Base-by-base conservation (phyloP, 805 yeast species). In the Saccharomycopsis malanga region DNA sequence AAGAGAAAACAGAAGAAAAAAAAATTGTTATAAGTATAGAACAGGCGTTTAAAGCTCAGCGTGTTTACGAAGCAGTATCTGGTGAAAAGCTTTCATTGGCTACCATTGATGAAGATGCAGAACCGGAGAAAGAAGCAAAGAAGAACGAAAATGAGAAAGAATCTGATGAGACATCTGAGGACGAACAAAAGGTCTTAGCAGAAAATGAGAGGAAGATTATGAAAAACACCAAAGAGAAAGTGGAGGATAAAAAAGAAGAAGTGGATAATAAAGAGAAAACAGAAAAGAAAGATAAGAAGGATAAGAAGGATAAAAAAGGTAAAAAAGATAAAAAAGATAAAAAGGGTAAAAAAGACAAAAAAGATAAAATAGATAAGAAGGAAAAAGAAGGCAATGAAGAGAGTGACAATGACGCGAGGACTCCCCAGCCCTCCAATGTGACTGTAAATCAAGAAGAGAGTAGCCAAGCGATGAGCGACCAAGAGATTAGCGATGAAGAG, bases 21-120 rank as follows among this genome's bases (percentile, higher is more conserved):
- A 58, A 57, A 23, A 54, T 47, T 5, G 55, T 52, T 2, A 63
- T 65, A 3, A 69, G 65, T 34, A 60, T 46, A 12, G 50, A 50
- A 56, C 68, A 68, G 48, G 76, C 72, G 1, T 44, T 60, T 14
- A 62, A 73, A 50, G 75, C 78, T 45, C 62, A 63, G 45, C 56
- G 53, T 15, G 54, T 74, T 29, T 52, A 70, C 22, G 53, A 58
- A 35, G 55, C 57, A 0, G 54, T 73, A 52, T 60, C 63, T 3
- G 75, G 64, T 9, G 70, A 68, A 39, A 58, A 52, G 20, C 45
- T 70, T 4, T 54, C 40, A 14, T 51, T 72, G 42, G 62, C 2
- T 54, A 55, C 34, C 59, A 24, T 53, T n/a, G 53, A 42, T 23
- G 46, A 48, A 9, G 46, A 30, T 12, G 45, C 39, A 2, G 57